Conservation (phyloP, 2,329 filamentous ascomycete species). For the Fusarium hostae region DNA sequence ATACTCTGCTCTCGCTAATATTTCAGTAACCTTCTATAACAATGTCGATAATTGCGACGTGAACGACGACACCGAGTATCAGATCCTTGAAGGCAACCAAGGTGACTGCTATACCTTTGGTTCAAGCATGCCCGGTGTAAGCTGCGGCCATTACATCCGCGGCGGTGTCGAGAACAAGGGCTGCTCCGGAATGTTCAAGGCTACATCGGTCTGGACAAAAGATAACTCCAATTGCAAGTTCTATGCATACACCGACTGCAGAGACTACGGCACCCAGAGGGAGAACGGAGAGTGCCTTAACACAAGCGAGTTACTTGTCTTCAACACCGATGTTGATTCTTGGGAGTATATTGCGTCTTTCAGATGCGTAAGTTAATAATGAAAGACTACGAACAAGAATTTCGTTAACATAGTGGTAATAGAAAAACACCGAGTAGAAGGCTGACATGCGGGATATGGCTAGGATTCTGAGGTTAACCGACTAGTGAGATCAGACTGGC, state of each 20-base stretch:
- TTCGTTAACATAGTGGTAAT: rapidly evolving
- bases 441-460: not conserved
- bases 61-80: not conserved
- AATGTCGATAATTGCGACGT: not conserved
- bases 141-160: not conserved
- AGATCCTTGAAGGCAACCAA: not conserved
- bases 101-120: not conserved
- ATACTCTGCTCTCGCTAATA: too few species aligned
- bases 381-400: not conserved
- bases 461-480: too few species aligned
- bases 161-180: not conserved
- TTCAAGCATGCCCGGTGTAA: not conserved
- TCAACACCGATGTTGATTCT: not conserved
- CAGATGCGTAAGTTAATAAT: not conserved
- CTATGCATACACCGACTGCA: not conserved
- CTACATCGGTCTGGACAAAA: not conserved
- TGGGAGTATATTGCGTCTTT: not conserved
- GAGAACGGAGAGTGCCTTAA: not conserved
- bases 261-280: not conserved
- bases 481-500: too few species aligned
- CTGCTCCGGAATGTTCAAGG: not conserved
- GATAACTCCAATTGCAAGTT: not conserved
- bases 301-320: not conserved
- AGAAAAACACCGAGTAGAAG: not conserved
- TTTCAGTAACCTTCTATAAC: too few species aligned